phyloP scores from a whole-genome alignment of 306 rosid species.

The Lablab purpureus region DNA sequence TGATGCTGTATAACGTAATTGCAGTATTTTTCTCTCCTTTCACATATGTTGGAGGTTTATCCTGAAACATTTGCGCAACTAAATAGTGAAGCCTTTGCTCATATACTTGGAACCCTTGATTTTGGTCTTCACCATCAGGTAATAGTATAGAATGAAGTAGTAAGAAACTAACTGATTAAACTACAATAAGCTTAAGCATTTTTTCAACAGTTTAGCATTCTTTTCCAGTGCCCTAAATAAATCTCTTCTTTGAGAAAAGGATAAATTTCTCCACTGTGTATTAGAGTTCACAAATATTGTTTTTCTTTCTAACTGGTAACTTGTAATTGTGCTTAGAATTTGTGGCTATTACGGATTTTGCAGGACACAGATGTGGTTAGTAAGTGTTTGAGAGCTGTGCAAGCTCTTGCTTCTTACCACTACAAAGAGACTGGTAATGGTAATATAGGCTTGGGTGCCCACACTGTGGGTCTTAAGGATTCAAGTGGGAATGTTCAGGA shows the following conservation, averaged over 20 bases:
- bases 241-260: not conserved
- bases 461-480: slow-evolving; percentile 62
- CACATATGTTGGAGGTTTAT: slow-evolving; percentile 92
- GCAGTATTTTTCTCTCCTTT: slow-evolving; percentile 93
- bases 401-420: slow-evolving; percentile 93
- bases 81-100: slow-evolving; percentile 74
- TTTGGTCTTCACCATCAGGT: slow-evolving; percentile 97
- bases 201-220: slow-evolving; percentile 31
- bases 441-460: slow-evolving; percentile 78
- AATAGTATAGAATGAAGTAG: slow-evolving; percentile 31
- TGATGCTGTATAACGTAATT: slow-evolving; percentile 48
- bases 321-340: slow-evolving; percentile 30
- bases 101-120: slow-evolving; percentile 85
- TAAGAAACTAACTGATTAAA: slow-evolving; percentile 30
- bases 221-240: slow-evolving; percentile 19
- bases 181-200: slow-evolving; percentile 6
- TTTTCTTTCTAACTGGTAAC: not conserved
- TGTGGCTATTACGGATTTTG: slow-evolving; percentile 32
- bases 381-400: slow-evolving; percentile 86
- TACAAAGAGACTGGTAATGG: slow-evolving; percentile 70
- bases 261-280: slow-evolving; percentile 18
- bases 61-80: slow-evolving; percentile 94
- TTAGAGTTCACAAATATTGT: slow-evolving; percentile 29
- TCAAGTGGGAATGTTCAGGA: slow-evolving; percentile 72
- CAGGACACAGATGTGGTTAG: slow-evolving; percentile 87